These are phyloP conservation scores for Russula foetens DNA, from an alignment of 768 basidiomycete species.

Conservation along the genomic window DNA sequence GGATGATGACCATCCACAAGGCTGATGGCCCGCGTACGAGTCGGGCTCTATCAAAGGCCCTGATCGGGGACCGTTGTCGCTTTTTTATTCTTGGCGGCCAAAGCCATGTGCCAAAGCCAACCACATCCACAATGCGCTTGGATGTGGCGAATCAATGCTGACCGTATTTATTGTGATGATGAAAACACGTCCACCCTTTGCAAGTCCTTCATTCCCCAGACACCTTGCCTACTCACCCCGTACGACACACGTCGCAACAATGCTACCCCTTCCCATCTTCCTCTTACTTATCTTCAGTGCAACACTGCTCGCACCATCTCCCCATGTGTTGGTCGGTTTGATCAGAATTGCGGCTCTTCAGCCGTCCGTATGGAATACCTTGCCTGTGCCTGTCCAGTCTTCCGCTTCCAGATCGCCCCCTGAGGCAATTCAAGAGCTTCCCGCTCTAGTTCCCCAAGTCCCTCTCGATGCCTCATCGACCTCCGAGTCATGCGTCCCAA, in stretches of 20 bases:
- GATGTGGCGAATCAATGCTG: background rate
- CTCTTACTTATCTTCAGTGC: conserved; percentile 6
- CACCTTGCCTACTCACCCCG: background rate
- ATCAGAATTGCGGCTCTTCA: background rate
- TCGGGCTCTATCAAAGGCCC: background rate
- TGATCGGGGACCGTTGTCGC: background rate
- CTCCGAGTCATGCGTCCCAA: background rate
- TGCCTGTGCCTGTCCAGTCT: background rate
- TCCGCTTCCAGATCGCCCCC: background rate
- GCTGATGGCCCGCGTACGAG: background rate
- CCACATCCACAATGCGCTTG: conserved; percentile 1
- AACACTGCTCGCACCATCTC: conserved; percentile 3
- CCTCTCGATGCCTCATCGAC: background rate
- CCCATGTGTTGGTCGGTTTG: background rate
- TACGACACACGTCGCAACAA: background rate
- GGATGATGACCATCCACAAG: background rate
- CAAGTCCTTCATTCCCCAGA: background rate
- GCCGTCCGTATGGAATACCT: background rate
- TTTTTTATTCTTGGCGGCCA: background rate
- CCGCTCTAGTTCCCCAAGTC: background rate
- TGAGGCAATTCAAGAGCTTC: background rate
- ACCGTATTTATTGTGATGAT: conserved; percentile 3
- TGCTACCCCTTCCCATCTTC: conserved; percentile 9
- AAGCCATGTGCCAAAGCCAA: conserved; percentile 5
- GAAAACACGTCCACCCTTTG: background rate